Percentiles rank a stretch among this genome's conserved stretches.
Evolutionary conservation across 2,329 filamentous ascomycete genomes (phyloP).

Genomic region (Dactylellina haptotyla): DNA sequence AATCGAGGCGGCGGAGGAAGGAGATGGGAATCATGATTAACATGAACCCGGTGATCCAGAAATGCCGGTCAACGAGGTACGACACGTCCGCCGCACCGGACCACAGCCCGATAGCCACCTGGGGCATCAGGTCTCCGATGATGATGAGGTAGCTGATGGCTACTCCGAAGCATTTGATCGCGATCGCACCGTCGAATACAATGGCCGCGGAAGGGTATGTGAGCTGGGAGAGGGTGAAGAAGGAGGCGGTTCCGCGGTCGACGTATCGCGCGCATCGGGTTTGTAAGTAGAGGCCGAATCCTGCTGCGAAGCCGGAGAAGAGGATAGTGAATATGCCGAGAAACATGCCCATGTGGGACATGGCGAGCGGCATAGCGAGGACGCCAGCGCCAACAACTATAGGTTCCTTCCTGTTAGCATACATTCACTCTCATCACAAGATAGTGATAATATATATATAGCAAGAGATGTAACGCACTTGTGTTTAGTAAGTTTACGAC

Average conservation of each 20-base stretch:
- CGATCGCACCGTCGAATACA: constrained; percentile 93
- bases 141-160: constrained; percentile 82
- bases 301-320: constrained; percentile 88
- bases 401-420: constrained; percentile 46
- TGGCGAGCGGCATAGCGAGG: constrained; percentile 91
- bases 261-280: constrained; percentile 91
- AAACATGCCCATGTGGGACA: constrained; percentile 93
- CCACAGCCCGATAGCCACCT: constrained; percentile 84
- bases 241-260: constrained; percentile 86
- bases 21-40: constrained; percentile 90
- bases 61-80: constrained; percentile 87
- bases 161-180: constrained; percentile 88
- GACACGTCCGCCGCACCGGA: constrained; percentile 70
- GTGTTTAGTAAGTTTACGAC: constrained; percentile 97
- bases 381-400: constrained; percentile 91
- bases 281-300: constrained; percentile 94
- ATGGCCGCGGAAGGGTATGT: constrained; percentile 97
- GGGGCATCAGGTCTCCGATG: constrained; percentile 97
- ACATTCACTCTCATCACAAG: too few species aligned
- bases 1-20: constrained; percentile 89
- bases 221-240: constrained; percentile 95
- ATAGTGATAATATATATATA: not conserved
- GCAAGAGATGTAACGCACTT: constrained; percentile 68
- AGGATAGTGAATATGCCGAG: constrained; percentile 84
- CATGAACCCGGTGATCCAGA: constrained; percentile 99